Evolutionary conservation across 1,284 basidiomycete genomes (phyloP).

Genomic region (Ustilago cynodontis): DNA sequence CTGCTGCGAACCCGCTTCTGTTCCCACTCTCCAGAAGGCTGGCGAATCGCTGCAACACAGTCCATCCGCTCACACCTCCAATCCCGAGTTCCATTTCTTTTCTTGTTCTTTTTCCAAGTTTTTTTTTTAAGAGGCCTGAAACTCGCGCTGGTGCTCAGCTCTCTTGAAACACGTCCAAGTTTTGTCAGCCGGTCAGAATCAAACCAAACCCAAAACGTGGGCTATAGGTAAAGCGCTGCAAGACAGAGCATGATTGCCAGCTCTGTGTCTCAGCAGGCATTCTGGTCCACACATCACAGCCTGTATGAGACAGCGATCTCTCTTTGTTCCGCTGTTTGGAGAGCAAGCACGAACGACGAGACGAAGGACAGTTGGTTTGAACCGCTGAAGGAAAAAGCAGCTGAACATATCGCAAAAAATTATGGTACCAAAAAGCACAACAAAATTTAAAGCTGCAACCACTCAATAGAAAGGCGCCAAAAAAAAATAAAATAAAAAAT

Average conservation of each 20-base stretch:
- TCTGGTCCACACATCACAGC: too few species aligned
- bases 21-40: conserved; percentile 5
- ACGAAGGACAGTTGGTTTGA: not conserved
- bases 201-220: not conserved
- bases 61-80: conserved; percentile 11
- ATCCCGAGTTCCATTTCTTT: conserved; percentile 32
- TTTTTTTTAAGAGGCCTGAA: conserved; percentile 2
- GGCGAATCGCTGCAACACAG: too few species aligned
- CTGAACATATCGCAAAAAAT: not conserved
- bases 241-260: not conserved
- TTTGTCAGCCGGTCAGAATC: conserved; percentile 1
- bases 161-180: not conserved
- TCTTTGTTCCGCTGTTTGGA: too few species aligned
- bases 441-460: not conserved
- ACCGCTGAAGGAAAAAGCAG: not conserved
- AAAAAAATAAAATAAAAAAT: not conserved
- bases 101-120: conserved; percentile 5
- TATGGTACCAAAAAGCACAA: not conserved
- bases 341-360: too few species aligned
- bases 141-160: not conserved
- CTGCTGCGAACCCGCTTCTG: not conserved
- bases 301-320: too few species aligned
- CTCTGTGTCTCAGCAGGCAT: too few species aligned
- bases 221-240: too few species aligned
- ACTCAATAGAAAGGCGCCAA: not conserved